Conservation (phyloP, 371 early-diverging fungal species). For the Capillidium rhysosporum region DNA sequence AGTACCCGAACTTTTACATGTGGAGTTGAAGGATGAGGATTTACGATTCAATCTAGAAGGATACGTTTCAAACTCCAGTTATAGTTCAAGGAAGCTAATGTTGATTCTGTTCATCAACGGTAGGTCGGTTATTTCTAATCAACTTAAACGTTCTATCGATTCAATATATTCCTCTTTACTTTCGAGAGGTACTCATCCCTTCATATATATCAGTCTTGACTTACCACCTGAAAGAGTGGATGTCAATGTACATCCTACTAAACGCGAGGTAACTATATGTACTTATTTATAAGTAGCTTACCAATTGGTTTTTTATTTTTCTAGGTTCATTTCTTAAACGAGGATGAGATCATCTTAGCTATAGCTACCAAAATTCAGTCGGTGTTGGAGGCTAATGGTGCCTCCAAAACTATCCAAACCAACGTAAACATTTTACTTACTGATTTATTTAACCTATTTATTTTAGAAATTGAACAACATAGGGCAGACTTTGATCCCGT, state of each 20-base stretch:
- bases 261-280: constrained; percentile 37
- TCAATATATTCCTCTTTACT: constrained; percentile 54
- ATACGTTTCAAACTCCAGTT: constrained; percentile 64
- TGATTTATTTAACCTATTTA: background rate
- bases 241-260: constrained; percentile 98
- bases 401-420: constrained; percentile 28
- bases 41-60: constrained; percentile 34
- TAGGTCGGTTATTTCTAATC: constrained; percentile 66
- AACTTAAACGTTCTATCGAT: constrained; percentile 61
- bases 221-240: constrained; percentile 75
- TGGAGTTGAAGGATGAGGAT: constrained; percentile 15
- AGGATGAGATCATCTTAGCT: constrained; percentile 54
- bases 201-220: constrained; percentile 74
- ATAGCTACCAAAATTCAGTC: constrained; percentile 40
- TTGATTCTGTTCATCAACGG: constrained; percentile 91
- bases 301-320: background rate
- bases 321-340: constrained; percentile 73
- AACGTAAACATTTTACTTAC: constrained; percentile 13
- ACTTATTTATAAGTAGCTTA: background rate
- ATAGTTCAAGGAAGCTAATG: constrained; percentile 45
- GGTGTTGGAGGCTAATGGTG: constrained; percentile 21
- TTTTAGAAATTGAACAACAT: constrained; percentile 11
- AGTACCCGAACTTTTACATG: constrained; percentile 45
- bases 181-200: constrained; percentile 76
- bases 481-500: constrained; percentile 12